A percentile compares a stretch with the other conserved stretches of the same genome.
Conservation (phyloP, 2,329 filamentous ascomycete species). For the Aspergillus flavus region DNA sequence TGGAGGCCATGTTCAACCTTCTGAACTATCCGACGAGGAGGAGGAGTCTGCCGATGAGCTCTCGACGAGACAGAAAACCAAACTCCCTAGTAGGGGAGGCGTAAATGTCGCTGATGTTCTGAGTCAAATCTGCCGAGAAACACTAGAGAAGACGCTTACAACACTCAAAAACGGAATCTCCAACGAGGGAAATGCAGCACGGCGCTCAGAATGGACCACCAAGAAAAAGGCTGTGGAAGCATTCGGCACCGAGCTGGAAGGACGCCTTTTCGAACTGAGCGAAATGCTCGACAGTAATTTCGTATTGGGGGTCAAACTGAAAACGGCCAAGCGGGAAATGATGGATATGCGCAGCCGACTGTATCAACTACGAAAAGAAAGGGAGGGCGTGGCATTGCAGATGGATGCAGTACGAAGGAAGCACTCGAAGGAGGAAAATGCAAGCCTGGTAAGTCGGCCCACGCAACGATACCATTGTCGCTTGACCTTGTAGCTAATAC, state of each 20-base stretch:
- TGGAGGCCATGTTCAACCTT: slow-evolving; percentile 18
- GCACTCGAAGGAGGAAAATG: slow-evolving; percentile 43
- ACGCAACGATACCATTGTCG: background rate
- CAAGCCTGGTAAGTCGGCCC: slow-evolving; percentile 33
- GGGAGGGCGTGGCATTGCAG: slow-evolving; percentile 52
- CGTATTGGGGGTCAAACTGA: slow-evolving; percentile 48
- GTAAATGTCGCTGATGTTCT: slow-evolving; percentile 58
- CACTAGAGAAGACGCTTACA: slow-evolving; percentile 49
- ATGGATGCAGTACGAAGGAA: slow-evolving; percentile 52
- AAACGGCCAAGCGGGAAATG: slow-evolving; percentile 49
- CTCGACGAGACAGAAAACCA: slow-evolving; percentile 33
- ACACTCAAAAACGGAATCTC: slow-evolving; percentile 45
- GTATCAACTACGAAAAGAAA: slow-evolving; percentile 50
- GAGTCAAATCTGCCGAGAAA: slow-evolving; percentile 53
- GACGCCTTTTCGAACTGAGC: slow-evolving; percentile 54
- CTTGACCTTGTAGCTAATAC: background rate
- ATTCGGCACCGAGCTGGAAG: slow-evolving; percentile 52
- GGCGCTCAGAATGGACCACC: slow-evolving; percentile 44
- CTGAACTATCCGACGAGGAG: slow-evolving; percentile 29
- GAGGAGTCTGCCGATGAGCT: slow-evolving; percentile 35
- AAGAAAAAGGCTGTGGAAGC: slow-evolving; percentile 52
- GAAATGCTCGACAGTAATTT: slow-evolving; percentile 56
- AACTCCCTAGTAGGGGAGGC: slow-evolving; percentile 44
- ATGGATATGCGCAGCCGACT: slow-evolving; percentile 50
- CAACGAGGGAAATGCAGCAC: slow-evolving; percentile 42